Percentiles rank a stretch among this genome's conserved stretches.
Evolutionary conservation across 306 rosid genomes (phyloP).

Genomic region (Quercus glauca): DNA sequence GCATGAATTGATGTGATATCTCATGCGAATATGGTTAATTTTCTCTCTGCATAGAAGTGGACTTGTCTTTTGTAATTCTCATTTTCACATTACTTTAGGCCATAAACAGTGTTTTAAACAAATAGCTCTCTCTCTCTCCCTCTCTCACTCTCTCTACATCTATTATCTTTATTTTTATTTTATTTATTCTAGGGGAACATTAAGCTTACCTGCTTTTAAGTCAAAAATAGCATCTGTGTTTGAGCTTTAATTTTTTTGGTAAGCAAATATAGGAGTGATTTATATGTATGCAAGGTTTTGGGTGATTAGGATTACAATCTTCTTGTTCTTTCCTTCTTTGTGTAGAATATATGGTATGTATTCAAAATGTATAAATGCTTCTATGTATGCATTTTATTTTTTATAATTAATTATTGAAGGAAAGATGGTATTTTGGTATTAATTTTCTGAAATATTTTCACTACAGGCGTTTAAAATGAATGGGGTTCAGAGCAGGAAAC

Average conservation of each 20-base stretch:
- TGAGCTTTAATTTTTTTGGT: not conserved
- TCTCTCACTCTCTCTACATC: not conserved
- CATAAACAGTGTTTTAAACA: conserved; percentile 1
- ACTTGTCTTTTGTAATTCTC: not conserved
- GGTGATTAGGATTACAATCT: not conserved
- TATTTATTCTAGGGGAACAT: no score
- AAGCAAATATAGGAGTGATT: not conserved
- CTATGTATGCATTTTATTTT: not conserved
- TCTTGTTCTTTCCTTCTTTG: not conserved
- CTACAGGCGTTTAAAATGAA: conserved; percentile 60
- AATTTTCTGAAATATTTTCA: conserved; percentile 1
- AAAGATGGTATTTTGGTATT: conserved; percentile 1
- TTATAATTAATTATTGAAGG: not conserved
- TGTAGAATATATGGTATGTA: not conserved
- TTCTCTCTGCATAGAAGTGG: not conserved
- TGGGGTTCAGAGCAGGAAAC: conserved; percentile 47
- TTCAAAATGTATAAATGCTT: no score
- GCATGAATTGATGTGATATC: conserved; percentile 39
- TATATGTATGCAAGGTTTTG: not conserved
- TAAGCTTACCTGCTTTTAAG: not conserved
- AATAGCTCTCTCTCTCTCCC: not conserved
- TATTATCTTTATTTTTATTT: no score
- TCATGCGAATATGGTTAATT: conserved; percentile 20
- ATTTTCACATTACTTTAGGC: not conserved
- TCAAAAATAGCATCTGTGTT: not conserved